Percentiles rank a stretch among this genome's conserved stretches.
Evolutionary conservation across 495 filamentous ascomycete species (phyloP).

Genomic region (Xylaria palmicola): DNA sequence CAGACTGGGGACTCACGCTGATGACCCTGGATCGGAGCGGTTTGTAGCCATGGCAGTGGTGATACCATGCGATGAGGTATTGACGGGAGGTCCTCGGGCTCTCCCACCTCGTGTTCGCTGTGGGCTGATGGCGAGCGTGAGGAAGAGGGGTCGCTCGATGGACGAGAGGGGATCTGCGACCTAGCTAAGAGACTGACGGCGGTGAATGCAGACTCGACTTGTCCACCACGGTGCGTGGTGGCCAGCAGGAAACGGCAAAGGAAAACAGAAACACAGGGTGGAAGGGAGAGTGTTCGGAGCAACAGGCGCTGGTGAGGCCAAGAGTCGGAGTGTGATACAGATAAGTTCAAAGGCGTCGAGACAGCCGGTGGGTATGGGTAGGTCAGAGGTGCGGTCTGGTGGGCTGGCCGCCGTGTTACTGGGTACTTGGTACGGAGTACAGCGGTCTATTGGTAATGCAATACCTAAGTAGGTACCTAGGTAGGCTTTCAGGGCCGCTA

Average conservation of each 20-base stretch:
- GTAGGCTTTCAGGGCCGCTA: neutral
- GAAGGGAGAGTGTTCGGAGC: neutral
- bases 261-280: neutral
- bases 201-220: slow-evolving; percentile 2
- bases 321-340: neutral
- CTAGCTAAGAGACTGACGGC: neutral
- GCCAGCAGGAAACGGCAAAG: neutral
- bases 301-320: neutral
- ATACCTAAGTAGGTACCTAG: neutral
- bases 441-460: neutral
- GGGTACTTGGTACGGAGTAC: no score
- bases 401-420: neutral
- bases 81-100: slow-evolving; percentile 43
- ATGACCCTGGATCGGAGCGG: slow-evolving; percentile 29
- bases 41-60: slow-evolving; percentile 32
- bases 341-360: neutral
- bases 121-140: slow-evolving; percentile 6
- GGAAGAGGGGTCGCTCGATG: slow-evolving; percentile 16
- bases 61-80: slow-evolving; percentile 96
- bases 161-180: neutral
- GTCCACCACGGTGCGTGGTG: slow-evolving; percentile 7
- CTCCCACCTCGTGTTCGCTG: slow-evolving; percentile 9
- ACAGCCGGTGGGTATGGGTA: neutral
- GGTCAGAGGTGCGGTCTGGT: neutral
- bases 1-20: slow-evolving; percentile 24